Percentiles rank a stretch among this genome's conserved stretches.
Evolutionary conservation across 768 basidiomycete genomes (phyloP).

Genomic region (Boletus coccyginus): DNA sequence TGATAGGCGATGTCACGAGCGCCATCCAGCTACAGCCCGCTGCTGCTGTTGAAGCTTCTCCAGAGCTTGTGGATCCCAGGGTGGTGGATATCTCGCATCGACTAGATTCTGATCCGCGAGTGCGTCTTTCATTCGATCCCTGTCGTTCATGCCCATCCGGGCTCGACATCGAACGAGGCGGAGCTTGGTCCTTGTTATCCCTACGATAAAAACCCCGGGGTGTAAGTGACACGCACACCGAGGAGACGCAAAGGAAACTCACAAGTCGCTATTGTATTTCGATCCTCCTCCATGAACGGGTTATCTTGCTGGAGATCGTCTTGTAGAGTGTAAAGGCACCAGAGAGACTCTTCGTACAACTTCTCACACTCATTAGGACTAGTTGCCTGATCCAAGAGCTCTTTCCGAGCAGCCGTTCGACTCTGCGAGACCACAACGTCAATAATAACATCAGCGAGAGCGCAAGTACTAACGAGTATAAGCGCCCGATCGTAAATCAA

Average conservation of each 20-base stretch:
- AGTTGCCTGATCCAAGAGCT: constrained; percentile 75
- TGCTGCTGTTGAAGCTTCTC: constrained; percentile 30
- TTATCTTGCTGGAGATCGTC: constrained; percentile 86
- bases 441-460: not conserved
- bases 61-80: constrained; percentile 57
- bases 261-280: constrained; percentile 77
- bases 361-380: constrained; percentile 85
- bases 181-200: constrained; percentile 84
- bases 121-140: constrained; percentile 72
- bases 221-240: not conserved
- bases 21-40: constrained; percentile 13
- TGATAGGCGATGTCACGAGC: constrained; percentile 2
- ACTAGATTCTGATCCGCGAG: constrained; percentile 77
- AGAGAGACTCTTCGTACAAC: constrained; percentile 91
- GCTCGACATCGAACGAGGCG: constrained; percentile 75
- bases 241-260: constrained; percentile 24
- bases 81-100: constrained; percentile 67
- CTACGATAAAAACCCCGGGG: constrained; percentile 32
- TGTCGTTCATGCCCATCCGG: constrained; percentile 73
- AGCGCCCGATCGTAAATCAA: constrained; percentile 92
- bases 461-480: constrained; percentile 57
- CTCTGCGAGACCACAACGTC: constrained; percentile 50
- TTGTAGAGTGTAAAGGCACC: constrained; percentile 90
- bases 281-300: constrained; percentile 82
- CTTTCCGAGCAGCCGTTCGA: constrained; percentile 87